Base-by-base conservation (phyloP, 371 early-diverging fungal genomes). In the Mucor indicus region DNA sequence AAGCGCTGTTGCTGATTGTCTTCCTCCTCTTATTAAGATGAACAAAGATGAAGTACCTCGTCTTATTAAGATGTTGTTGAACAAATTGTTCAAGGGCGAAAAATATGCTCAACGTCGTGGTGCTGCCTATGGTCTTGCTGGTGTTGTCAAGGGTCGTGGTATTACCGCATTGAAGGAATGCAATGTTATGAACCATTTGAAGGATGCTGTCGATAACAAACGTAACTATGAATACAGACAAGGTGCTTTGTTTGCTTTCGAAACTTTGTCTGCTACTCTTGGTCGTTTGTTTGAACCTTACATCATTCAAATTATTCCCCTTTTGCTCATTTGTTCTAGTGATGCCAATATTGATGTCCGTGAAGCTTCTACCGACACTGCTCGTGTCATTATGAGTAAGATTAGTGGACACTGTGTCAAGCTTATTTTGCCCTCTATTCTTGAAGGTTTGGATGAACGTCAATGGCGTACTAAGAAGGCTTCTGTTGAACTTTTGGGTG, bases 251-350 rank as follows among this genome's bases (percentile, higher is more conserved):
- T 87, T 98, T 72, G 94, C 92, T 0, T 90, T 92, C 43, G 98
- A 97, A 68, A 89, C 92, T 1, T 68, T 98, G 27, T 86, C 94
- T 0, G 79, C 75, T 40, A 78, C 84, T 8, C 64, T 98, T 35
- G 96, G 95, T 12, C 87, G 96, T 42, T 72, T 94, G 55, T 98
- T 97, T 63, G 98, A 98, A 60, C 98, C 98, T n/a, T 96, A 95
- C 57, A 86, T 96, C 32, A 90, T 95, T 50, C 92, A 96, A 63
- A 86, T 95, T 48, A 61, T 95, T 40, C 98, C 98, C 8, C 61
- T 86, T 25, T 76, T 98, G 48, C 79, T 98, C 10, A 75, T 80
- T 1, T 86, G 91, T 60, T 98, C 91, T 57, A 91, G 95, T 52
- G 98, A 98, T 53, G 48, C 79, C 37, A 89, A 81, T 38, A 55